Conservation (phyloP, 352 stramenopile species). For the Phytophthora cryptogea region DNA sequence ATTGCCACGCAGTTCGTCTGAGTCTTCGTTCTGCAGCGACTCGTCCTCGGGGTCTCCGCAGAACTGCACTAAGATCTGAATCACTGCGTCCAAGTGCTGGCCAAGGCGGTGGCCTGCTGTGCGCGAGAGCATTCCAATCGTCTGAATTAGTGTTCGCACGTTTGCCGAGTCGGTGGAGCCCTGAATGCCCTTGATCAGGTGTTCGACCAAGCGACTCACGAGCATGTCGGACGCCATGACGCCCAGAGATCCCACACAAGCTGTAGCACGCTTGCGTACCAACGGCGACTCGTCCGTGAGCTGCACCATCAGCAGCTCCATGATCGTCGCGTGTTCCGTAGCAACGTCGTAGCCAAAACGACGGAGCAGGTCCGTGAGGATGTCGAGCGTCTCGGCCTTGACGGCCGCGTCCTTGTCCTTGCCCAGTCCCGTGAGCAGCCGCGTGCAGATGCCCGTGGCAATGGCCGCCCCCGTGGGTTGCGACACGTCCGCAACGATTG, state of each 20-base stretch:
- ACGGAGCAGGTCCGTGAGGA: slow-evolving; percentile 96
- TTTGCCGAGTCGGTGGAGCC: slow-evolving; percentile 68
- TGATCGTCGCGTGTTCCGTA: slow-evolving; percentile 89
- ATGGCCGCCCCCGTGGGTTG: slow-evolving; percentile 88
- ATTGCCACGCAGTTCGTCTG: slow-evolving; percentile 97
- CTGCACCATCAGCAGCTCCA: slow-evolving; percentile 86
- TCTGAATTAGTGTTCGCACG: slow-evolving; percentile 95
- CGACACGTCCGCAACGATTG: slow-evolving; percentile 95
- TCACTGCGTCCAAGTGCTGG: slow-evolving; percentile 94
- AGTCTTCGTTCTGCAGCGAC: slow-evolving; percentile 92
- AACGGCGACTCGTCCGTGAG: slow-evolving; percentile 84
- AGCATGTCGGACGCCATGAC: slow-evolving; percentile 95
- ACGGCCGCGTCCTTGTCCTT: slow-evolving; percentile 80
- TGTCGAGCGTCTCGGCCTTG: slow-evolving; percentile 96
- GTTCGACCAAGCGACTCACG: slow-evolving; percentile 92
- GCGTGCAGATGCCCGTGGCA: slow-evolving; percentile 65
- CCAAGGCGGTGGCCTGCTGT: slow-evolving; percentile 96
- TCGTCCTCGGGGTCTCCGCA: slow-evolving; percentile 93
- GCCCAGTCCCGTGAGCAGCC: slow-evolving; percentile 64
- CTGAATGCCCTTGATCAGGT: slow-evolving; percentile 92
- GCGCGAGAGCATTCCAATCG: slow-evolving; percentile 96
- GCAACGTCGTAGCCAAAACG: slow-evolving; percentile 94
- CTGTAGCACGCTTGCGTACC: slow-evolving; percentile 96
- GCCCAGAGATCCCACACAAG: slow-evolving; percentile 94
- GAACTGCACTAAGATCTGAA: slow-evolving; percentile 96